Evolutionary conservation across 352 stramenopile genomes (phyloP).

Genomic region (Phytophthora brassicae): DNA sequence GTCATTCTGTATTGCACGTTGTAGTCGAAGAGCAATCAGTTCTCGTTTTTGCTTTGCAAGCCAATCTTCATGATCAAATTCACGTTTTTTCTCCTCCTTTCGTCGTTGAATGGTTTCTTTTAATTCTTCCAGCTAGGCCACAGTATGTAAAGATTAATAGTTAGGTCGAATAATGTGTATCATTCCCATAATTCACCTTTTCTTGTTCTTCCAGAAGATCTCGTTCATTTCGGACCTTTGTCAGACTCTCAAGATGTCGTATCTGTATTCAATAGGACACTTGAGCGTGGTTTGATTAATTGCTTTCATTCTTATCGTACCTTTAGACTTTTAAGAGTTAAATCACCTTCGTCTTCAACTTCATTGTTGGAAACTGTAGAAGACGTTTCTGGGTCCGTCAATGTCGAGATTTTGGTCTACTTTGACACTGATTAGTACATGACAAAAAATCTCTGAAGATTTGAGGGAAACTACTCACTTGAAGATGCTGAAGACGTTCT

Average conservation of each 20-base stretch:
- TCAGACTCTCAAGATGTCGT: slow-evolving; percentile 45
- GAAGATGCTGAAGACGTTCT: slow-evolving; percentile 21
- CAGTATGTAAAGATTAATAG: not conserved
- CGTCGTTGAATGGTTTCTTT: slow-evolving; percentile 47
- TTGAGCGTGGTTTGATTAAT: not conserved
- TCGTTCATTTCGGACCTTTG: slow-evolving; percentile 53
- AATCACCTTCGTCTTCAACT: slow-evolving; percentile 25
- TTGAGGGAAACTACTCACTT: slow-evolving; percentile 19
- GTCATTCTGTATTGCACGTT: slow-evolving; percentile 38
- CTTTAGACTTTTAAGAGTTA: slow-evolving; percentile 41
- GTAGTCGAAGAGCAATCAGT: slow-evolving; percentile 40
- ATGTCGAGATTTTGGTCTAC: slow-evolving; percentile 32
- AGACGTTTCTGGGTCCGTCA: slow-evolving; percentile 16
- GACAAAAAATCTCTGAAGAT: not conserved
- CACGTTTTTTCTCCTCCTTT: slow-evolving; percentile 46
- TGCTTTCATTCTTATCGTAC: slow-evolving; percentile 10
- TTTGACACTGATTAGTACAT: slow-evolving; percentile 26
- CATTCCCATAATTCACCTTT: slow-evolving; percentile 33
- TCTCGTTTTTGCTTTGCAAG: slow-evolving; percentile 56
- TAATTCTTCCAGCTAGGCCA: slow-evolving; percentile 44
- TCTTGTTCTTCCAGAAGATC: slow-evolving; percentile 63
- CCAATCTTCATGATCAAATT: slow-evolving; percentile 51
- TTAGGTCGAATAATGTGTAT: not conserved
- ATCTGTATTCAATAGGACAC: slow-evolving; percentile 15
- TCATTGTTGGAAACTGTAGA: not conserved